These are phyloP conservation scores for Fremontodendron californicum DNA, from an alignment of 345 rosid genomes.

Conservation along the genomic window DNA sequence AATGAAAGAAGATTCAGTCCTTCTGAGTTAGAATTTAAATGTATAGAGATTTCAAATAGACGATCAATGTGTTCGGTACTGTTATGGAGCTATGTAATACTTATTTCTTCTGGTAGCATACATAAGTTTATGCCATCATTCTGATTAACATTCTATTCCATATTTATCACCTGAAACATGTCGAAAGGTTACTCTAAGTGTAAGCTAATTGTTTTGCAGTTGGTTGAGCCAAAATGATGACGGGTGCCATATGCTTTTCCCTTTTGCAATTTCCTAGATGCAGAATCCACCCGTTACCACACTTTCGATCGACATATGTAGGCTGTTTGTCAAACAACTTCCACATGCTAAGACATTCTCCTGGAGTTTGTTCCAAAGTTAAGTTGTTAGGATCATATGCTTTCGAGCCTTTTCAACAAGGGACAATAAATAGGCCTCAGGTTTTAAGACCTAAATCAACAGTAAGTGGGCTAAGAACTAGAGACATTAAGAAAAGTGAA, in stretches of 20 bases:
- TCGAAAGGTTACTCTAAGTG: background rate
- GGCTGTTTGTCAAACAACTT: background rate
- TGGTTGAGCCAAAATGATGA: background rate
- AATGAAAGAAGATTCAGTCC: background rate
- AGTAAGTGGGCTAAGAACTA: background rate
- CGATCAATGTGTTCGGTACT: background rate
- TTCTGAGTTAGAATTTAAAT: background rate
- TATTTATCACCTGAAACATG: background rate
- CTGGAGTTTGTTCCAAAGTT: background rate
- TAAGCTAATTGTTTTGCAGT: conserved; percentile 1
- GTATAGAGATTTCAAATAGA: background rate
- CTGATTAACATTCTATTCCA: background rate
- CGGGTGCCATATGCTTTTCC: background rate
- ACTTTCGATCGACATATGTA: background rate
- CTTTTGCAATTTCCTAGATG: background rate
- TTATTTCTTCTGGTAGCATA: background rate
- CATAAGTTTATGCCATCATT: background rate
- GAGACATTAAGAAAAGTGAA: background rate
- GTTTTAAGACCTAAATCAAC: background rate
- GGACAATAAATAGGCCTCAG: background rate
- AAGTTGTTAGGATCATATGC: conserved; percentile 4
- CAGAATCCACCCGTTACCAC: background rate
- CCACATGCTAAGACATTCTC: background rate
- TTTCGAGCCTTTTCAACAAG: background rate
- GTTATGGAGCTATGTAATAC: background rate